phyloP scores from a whole-genome alignment of 306 rosid genomes.

The Sechiopsis laciniata region DNA sequence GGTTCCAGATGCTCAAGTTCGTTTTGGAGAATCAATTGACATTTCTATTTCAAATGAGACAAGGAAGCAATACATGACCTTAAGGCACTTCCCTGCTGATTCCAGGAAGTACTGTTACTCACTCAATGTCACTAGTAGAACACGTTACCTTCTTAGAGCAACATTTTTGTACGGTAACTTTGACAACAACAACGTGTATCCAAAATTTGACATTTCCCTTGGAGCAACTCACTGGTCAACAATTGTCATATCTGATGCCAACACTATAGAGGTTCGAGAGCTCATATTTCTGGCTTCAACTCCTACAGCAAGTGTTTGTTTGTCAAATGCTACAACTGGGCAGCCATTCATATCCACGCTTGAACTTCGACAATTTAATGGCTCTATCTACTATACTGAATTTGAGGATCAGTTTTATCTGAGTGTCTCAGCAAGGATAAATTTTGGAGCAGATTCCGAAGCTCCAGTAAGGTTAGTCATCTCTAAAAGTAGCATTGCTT shows the following conservation, averaged over 20 bases:
- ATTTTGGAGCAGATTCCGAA: constrained; percentile 79
- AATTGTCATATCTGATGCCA: constrained; percentile 81
- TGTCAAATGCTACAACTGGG: constrained; percentile 98
- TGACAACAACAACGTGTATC: constrained; percentile 77
- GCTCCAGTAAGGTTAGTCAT: constrained; percentile 57
- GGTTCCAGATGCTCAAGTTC: constrained; percentile 55
- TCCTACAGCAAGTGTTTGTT: constrained; percentile 70
- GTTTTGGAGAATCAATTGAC: constrained; percentile 47
- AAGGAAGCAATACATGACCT: constrained; percentile 58
- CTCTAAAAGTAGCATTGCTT: background rate
- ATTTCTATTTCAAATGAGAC: constrained; percentile 66
- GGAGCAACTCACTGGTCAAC: constrained; percentile 93
- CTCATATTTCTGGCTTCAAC: constrained; percentile 75
- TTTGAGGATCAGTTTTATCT: constrained; percentile 64
- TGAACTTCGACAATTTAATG: constrained; percentile 94
- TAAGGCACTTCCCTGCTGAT: constrained; percentile 85
- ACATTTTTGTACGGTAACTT: constrained; percentile 95
- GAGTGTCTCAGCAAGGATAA: constrained; percentile 92
- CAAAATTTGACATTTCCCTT: constrained; percentile 77
- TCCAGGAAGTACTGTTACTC: constrained; percentile 80
- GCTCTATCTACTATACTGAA: constrained; percentile 62
- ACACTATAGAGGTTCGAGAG: constrained; percentile 52
- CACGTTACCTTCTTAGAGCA: constrained; percentile 77
- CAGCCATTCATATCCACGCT: constrained; percentile 89
- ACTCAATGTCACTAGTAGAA: constrained; percentile 67